phyloP scores from a whole-genome alignment of 129 eudicot genomes.

The Flaveria brownii region DNA sequence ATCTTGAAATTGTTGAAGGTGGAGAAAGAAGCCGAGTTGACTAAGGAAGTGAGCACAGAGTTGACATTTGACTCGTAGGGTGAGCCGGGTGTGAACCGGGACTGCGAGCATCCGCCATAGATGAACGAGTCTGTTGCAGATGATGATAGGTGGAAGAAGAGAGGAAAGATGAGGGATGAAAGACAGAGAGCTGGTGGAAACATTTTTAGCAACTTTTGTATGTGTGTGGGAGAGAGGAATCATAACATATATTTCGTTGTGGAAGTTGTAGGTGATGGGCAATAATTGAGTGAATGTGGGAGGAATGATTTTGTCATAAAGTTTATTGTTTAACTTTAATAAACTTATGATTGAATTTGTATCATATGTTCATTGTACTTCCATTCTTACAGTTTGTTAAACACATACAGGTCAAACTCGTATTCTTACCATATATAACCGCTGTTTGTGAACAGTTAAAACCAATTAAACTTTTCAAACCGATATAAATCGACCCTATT shows the following conservation, averaged over 20 bases:
- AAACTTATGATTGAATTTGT: not conserved
- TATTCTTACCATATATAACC: not conserved
- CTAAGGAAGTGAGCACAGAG: slow-evolving; percentile 69
- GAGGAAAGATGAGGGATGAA: slow-evolving; percentile 33
- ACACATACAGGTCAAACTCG: not conserved
- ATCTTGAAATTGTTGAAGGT: slow-evolving; percentile 64
- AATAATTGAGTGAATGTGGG: slow-evolving; percentile 42
- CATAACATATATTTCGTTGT: slow-evolving; percentile 28
- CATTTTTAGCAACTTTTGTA: slow-evolving; percentile 29
- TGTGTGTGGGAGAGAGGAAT: slow-evolving; percentile 25
- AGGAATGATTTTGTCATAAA: slow-evolving; percentile 23
- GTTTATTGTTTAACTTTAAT: not conserved
- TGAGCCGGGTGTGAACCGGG: slow-evolving; percentile 46
- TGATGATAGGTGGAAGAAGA: slow-evolving; percentile 36
- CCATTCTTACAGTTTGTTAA: not conserved
- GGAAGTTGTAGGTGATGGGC: slow-evolving; percentile 42
- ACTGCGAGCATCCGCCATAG: slow-evolving; percentile 73
- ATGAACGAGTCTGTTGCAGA: slow-evolving; percentile 54
- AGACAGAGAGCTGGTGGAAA: slow-evolving; percentile 25
- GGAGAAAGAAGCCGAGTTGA: slow-evolving; percentile 66
- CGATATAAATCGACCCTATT: too few relatives aligned
- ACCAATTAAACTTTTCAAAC: not conserved
- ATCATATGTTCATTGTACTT: not conserved
- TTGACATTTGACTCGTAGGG: slow-evolving; percentile 68
- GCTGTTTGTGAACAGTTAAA: not conserved